Percentiles rank a stretch among this genome's conserved stretches.
These are phyloP conservation scores for Trametes coccinea DNA, from an alignment of 768 basidiomycete genomes.

Conservation along the genomic window DNA sequence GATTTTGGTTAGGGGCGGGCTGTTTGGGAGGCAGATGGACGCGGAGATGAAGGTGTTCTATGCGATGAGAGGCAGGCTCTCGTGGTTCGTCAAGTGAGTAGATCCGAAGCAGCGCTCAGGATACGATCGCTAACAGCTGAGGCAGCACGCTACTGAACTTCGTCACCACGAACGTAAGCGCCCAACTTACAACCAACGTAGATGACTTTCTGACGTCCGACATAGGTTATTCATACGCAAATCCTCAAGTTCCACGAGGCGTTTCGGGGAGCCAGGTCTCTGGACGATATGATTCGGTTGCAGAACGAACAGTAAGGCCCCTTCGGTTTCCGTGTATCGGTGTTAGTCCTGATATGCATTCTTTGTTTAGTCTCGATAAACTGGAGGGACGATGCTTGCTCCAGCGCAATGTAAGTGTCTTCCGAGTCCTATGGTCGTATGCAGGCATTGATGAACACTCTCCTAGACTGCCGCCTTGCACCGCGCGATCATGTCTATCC, in stretches of 20 bases:
- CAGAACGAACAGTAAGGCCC: slow-evolving; percentile 68
- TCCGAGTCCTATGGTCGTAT: neutral
- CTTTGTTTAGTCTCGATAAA: slow-evolving; percentile 51
- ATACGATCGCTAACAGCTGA: neutral
- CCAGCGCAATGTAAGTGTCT: slow-evolving; percentile 48
- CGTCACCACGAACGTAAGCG: slow-evolving; percentile 64
- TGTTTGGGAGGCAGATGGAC: slow-evolving; percentile 24
- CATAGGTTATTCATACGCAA: slow-evolving; percentile 69
- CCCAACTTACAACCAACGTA: slow-evolving; percentile 15
- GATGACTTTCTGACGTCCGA: neutral
- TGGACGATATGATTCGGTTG: slow-evolving; percentile 73
- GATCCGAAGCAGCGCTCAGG: neutral
- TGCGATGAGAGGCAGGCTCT: slow-evolving; percentile 71
- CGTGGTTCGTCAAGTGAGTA: slow-evolving; percentile 87
- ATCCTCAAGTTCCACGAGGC: slow-evolving; percentile 58
- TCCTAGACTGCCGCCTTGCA: slow-evolving; percentile 62
- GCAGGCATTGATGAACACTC: neutral
- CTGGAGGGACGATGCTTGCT: slow-evolving; percentile 66
- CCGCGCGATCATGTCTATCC: slow-evolving; percentile 63
- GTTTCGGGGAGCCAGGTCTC: slow-evolving; percentile 54
- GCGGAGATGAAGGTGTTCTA: slow-evolving; percentile 70
- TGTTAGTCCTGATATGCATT: neutral
- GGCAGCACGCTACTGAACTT: slow-evolving; percentile 66
- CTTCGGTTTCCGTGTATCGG: neutral
- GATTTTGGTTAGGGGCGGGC: slow-evolving; percentile 61